Evolutionary conservation across 2,329 filamentous ascomycete genomes (phyloP).

Genomic region (Diaporthe longicolla): DNA sequence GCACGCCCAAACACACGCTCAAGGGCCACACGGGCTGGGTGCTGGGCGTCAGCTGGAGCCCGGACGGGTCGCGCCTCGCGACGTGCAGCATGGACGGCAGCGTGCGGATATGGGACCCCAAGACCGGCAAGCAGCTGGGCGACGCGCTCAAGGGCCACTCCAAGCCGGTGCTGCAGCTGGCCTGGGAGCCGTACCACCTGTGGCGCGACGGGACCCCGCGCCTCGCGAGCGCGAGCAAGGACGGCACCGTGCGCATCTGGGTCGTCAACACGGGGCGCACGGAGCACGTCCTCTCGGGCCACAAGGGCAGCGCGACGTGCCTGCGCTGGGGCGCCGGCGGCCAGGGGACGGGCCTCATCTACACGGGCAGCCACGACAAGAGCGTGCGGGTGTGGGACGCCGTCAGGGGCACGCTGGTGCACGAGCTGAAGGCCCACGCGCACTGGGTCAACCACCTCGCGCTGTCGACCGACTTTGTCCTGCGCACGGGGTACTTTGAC

Average conservation of each 20-base stretch:
- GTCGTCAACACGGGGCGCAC: slow-evolving; percentile 82
- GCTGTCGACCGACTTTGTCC: slow-evolving; percentile 90
- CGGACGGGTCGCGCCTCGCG: slow-evolving; percentile 84
- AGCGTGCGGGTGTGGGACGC: slow-evolving; percentile 93
- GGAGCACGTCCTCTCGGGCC: slow-evolving; percentile 87
- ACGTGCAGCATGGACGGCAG: slow-evolving; percentile 95
- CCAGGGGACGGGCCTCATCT: slow-evolving; percentile 82
- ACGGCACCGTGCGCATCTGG: slow-evolving; percentile 91
- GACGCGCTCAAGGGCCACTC: slow-evolving; percentile 84
- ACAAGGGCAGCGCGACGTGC: slow-evolving; percentile 90
- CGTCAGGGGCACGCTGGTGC: slow-evolving; percentile 81
- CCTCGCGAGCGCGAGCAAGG: slow-evolving; percentile 90
- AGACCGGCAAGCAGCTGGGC: slow-evolving; percentile 81
- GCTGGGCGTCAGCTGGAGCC: slow-evolving; percentile 87
- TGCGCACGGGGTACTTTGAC: slow-evolving; percentile 89
- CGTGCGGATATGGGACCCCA: slow-evolving; percentile 90
- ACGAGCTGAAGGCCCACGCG: slow-evolving; percentile 85
- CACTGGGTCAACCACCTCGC: slow-evolving; percentile 98
- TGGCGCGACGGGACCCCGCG: slow-evolving; percentile 81
- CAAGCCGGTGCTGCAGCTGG: slow-evolving; percentile 89
- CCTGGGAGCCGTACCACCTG: slow-evolving; percentile 94
- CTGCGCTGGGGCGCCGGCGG: slow-evolving; percentile 82
- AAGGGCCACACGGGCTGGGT: slow-evolving; percentile 94
- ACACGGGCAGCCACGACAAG: slow-evolving; percentile 91
- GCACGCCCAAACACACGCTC: slow-evolving; percentile 87